A percentile compares a stretch with the other conserved stretches of the same genome.
These are phyloP conservation scores for Epichloe sp. DNA, from an alignment of 2,329 filamentous ascomycete genomes.

Conservation along the genomic window DNA sequence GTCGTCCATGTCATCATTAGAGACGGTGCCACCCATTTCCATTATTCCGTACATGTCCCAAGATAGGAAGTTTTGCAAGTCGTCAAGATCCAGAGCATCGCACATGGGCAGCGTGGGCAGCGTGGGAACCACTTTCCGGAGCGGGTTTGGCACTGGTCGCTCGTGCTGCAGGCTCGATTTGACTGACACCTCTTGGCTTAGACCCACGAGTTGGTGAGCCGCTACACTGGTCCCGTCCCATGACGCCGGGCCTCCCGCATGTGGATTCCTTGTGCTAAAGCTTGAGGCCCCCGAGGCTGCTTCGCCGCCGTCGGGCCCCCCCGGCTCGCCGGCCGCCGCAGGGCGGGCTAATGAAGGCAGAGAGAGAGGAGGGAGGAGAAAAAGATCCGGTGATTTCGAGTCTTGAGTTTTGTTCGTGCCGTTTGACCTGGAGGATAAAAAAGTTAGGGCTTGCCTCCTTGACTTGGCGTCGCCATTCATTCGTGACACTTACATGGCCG, in stretches of 20 bases:
- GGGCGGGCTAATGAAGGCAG: slow-evolving; percentile 11
- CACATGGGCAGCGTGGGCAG: slow-evolving; percentile 19
- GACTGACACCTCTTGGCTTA: slow-evolving; percentile 13
- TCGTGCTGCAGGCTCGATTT: slow-evolving; percentile 24
- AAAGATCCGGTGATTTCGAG: slow-evolving; percentile 8
- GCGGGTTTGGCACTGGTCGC: slow-evolving; percentile 18
- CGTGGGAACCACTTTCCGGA: slow-evolving; percentile 9
- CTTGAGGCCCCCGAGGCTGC: slow-evolving; percentile 6
- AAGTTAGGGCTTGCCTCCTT: background rate
- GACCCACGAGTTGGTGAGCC: slow-evolving; percentile 14
- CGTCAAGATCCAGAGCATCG: slow-evolving; percentile 23
- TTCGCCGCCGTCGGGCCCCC: slow-evolving; percentile 5
- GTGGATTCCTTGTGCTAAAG: slow-evolving; percentile 13
- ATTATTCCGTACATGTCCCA: slow-evolving; percentile 30
- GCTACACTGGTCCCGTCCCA: slow-evolving; percentile 16
- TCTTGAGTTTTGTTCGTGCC: slow-evolving; percentile 7
- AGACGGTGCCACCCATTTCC: slow-evolving; percentile 24
- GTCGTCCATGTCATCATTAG: slow-evolving; percentile 23
- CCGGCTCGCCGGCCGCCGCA: slow-evolving; percentile 5
- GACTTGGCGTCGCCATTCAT: background rate
- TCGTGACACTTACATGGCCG: slow-evolving; percentile 8
- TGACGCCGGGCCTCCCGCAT: slow-evolving; percentile 9
- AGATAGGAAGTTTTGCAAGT: slow-evolving; percentile 25
- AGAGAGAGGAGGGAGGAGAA: slow-evolving; percentile 13
- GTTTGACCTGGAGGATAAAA: slow-evolving; percentile 5